Conservation (phyloP, 75 land plant species). For the Azolla pinnata region DNA sequence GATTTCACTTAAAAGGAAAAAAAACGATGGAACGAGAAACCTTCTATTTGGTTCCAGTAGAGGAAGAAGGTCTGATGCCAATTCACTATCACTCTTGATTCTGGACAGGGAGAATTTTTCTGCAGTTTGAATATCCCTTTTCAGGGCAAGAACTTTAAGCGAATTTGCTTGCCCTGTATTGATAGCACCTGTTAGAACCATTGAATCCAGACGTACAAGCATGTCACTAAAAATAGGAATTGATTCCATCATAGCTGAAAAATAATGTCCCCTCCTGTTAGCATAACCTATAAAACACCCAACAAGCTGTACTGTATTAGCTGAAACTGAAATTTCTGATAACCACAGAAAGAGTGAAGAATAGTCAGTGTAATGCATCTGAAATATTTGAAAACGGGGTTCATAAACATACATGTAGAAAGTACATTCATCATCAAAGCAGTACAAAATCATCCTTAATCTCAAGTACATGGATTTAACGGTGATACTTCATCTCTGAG, state of each 20-base stretch:
- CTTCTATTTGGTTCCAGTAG: conserved; percentile 16
- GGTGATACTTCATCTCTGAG: no score
- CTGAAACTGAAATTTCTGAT: no score
- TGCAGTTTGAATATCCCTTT: conserved; percentile 17
- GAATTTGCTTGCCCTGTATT: conserved; percentile 13
- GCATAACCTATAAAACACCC: not conserved
- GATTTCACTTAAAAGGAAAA: no score
- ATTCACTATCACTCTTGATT: conserved; percentile 12
- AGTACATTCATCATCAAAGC: no score
- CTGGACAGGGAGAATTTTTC: conserved; percentile 5
- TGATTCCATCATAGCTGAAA: not conserved
- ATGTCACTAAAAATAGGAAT: conserved; percentile 15
- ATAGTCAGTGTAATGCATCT: no score
- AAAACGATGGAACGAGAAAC: no score
- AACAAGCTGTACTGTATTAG: no score
- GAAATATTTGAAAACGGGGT: no score
- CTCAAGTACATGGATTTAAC: no score
- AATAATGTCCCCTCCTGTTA: not conserved
- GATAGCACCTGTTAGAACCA: conserved; percentile 19
- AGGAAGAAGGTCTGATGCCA: conserved; percentile 19
- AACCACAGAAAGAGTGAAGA: no score
- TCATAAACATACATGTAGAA: no score
- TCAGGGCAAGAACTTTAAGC: conserved; percentile 9
- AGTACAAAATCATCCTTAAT: no score
- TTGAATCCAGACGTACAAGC: conserved; percentile 23